Evolutionary conservation across 2,329 filamentous ascomycete genomes (phyloP), one percentile per base, ranked within the genome.

Genomic region (Cladosporium sp.): DNA sequence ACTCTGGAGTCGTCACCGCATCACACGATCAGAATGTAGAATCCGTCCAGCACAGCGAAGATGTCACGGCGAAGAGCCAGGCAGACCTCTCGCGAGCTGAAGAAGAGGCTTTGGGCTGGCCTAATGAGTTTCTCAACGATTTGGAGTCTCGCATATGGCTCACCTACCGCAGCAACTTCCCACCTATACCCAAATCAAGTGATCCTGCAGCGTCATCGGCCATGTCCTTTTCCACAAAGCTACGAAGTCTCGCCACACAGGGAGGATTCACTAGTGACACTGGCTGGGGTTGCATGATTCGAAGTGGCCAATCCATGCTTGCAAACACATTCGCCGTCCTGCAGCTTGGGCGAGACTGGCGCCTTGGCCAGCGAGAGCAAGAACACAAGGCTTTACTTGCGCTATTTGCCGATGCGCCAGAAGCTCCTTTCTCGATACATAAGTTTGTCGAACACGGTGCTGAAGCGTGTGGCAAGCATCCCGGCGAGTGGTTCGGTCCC

Each of bases 251-350:
- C 5, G 82, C 85, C 11, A 90, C 96, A 51, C 84, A 90, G 59
- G 81, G 82, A 25, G 92, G 90, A 4, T 99, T 97, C 74, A 89
- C 90, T 11, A 93, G 91, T 1, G 94, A 99, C 72, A 92, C 90
- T 9, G 94, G 94, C 54, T 99, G 95, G 92, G 94, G 94, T 0
- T 99, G 94, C 71, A 99, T 99, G 94, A 97, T 99, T 67, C 82
- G 94, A 60, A 97, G 93, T 5, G 94, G 94, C 3, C 94, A 99
- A 77, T 93, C 90, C 69, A 80, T 99, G 25, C 79, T 99, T 42
- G 93, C 93, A 45, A 99, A 97, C 74, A 83, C 93, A 1, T 80
- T 97, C 67, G 76, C 85, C 17, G 82, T 89, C 58, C 77, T 92
- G 50, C 80, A 83, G 39, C 77, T 97, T 20, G 93, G 94, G 19